phyloP scores from a whole-genome alignment of 1,284 basidiomycete genomes.

The Heterobasidion annosum region DNA sequence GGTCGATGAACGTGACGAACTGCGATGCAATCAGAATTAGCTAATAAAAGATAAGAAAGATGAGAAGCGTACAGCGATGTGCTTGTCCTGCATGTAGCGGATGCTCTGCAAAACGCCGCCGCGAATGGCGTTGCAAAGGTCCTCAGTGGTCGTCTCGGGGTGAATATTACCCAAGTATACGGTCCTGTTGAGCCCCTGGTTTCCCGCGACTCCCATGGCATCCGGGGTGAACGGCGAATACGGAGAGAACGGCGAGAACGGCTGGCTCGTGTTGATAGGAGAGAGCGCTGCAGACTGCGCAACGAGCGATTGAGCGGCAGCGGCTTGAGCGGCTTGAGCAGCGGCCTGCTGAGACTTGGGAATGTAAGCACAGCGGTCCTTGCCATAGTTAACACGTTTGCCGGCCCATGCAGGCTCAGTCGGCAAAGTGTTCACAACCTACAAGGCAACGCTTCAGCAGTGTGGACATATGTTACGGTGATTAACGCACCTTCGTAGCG shows the following conservation, averaged over 20 bases:
- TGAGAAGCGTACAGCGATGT: slow-evolving; percentile 61
- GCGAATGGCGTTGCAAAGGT: slow-evolving; percentile 88
- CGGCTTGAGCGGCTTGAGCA: slow-evolving; percentile 73
- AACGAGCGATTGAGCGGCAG: slow-evolving; percentile 73
- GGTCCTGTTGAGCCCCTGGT: slow-evolving; percentile 70
- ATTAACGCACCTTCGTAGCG: slow-evolving; percentile 71
- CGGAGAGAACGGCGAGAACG: slow-evolving; percentile 42
- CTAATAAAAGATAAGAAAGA: slow-evolving; percentile 3
- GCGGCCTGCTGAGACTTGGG: slow-evolving; percentile 84
- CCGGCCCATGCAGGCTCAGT: slow-evolving; percentile 88
- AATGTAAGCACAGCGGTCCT: slow-evolving; percentile 92
- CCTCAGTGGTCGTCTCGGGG: slow-evolving; percentile 86
- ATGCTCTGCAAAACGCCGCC: slow-evolving; percentile 89
- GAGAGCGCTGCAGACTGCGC: slow-evolving; percentile 42
- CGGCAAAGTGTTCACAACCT: slow-evolving; percentile 87
- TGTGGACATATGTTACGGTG: slow-evolving; percentile 6
- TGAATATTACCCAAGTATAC: slow-evolving; percentile 93
- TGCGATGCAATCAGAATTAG: slow-evolving; percentile 20
- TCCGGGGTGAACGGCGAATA: slow-evolving; percentile 53
- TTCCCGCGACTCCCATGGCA: slow-evolving; percentile 31
- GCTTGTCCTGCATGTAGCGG: slow-evolving; percentile 89
- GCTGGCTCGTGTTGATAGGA: slow-evolving; percentile 18
- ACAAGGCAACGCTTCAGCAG: slow-evolving; percentile 1
- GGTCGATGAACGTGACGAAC: slow-evolving; percentile 90
- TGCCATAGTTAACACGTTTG: slow-evolving; percentile 91